A percentile compares a stretch with the other conserved stretches of the same genome.
These are phyloP conservation scores for Skeletonema costatum DNA, from an alignment of 108 stramenopile genomes.

Conservation along the genomic window DNA sequence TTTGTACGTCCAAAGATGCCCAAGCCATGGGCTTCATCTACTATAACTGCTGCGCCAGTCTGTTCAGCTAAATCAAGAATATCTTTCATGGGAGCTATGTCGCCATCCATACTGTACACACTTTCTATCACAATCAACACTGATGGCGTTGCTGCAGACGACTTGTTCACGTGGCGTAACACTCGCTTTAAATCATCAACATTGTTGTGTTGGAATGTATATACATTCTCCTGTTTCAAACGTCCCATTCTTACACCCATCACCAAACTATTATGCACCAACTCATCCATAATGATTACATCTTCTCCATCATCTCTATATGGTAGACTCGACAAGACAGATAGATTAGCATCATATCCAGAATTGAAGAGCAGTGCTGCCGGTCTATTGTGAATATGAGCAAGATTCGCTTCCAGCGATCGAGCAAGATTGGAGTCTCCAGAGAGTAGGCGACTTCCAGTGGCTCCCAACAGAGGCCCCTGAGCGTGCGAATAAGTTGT, in stretches of 20 bases:
- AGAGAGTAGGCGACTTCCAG: slow-evolving; percentile 92
- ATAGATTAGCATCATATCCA: slow-evolving; percentile 97
- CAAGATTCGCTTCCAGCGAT: slow-evolving; percentile 72
- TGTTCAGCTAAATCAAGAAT: slow-evolving; percentile 66
- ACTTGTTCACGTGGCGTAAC: slow-evolving; percentile 41
- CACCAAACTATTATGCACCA: slow-evolving; percentile 90
- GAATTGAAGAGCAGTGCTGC: slow-evolving; percentile 91
- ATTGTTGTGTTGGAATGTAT: slow-evolving; percentile 88
- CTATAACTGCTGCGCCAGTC: slow-evolving; percentile 70
- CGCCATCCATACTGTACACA: slow-evolving; percentile 98
- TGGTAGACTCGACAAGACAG: slow-evolving; percentile 82
- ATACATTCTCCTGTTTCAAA: slow-evolving; percentile 35
- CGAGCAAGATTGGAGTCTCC: slow-evolving; percentile 85
- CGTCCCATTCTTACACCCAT: slow-evolving; percentile 85
- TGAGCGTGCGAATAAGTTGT: neutral
- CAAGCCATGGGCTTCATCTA: slow-evolving; percentile 92
- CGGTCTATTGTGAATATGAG: slow-evolving; percentile 71
- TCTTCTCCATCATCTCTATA: slow-evolving; percentile 51
- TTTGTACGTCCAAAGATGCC: slow-evolving; percentile 78
- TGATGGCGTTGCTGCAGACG: slow-evolving; percentile 16
- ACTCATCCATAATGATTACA: slow-evolving; percentile 89
- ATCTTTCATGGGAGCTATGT: slow-evolving; percentile 84
- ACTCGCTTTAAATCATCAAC: slow-evolving; percentile 57
- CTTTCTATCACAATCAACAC: slow-evolving; percentile 91
- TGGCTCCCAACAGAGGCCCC: slow-evolving; percentile 65